A percentile compares a stretch with the other conserved stretches of the same genome.
Conservation (phyloP, 768 basidiomycete species). For the Xerocomus spinulosus region DNA sequence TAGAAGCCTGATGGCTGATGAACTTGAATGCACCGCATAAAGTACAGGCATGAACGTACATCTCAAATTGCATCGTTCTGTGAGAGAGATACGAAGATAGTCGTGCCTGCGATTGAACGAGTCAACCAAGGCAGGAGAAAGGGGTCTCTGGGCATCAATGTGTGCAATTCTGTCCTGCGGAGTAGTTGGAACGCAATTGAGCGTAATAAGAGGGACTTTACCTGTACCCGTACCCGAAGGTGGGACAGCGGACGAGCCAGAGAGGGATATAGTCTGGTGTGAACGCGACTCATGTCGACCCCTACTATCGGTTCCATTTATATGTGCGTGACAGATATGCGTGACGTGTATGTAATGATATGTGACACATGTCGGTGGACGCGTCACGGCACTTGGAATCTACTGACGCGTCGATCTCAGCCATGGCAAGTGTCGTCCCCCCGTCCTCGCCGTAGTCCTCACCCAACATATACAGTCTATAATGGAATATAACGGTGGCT, state of each 20-base stretch:
- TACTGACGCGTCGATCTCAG: conserved; percentile 23
- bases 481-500: conserved; percentile 95
- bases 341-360: not conserved
- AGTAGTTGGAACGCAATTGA: not conserved
- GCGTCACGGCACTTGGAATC: conserved; percentile 18
- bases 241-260: conserved; percentile 10
- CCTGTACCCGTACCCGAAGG: conserved; percentile 21
- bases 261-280: conserved; percentile 1
- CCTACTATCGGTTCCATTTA: not conserved
- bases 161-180: conserved; percentile 51
- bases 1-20: conserved; percentile 61
- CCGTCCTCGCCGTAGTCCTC: not conserved
- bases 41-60: conserved; percentile 41
- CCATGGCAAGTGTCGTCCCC: conserved; percentile 20
- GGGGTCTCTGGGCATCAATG: conserved; percentile 44
- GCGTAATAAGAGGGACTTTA: not conserved
- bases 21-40: not conserved
- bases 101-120: conserved; percentile 66
- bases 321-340: conserved; percentile 3
- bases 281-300: conserved; percentile 9
- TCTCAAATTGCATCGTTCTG: conserved; percentile 83
- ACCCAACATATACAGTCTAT: conserved; percentile 55
- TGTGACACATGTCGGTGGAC: conserved; percentile 14
- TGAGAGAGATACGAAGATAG: conserved; percentile 85
- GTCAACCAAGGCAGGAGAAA: conserved; percentile 59